Base-by-base conservation (phyloP, 257 asterid species). In the Primulina tabacum region DNA sequence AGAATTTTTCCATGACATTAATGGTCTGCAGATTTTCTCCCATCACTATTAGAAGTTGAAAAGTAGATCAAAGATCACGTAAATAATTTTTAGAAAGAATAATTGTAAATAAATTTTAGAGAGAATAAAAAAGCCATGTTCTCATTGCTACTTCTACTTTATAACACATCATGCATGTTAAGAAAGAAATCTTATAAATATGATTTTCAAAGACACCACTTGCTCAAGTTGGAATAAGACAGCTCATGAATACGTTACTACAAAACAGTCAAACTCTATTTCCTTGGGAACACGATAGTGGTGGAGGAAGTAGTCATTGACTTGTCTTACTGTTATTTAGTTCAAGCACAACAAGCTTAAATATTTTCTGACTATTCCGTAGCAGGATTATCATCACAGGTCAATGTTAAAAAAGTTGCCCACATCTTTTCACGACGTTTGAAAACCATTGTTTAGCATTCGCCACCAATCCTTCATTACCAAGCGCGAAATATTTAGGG, bases 171-270 rank as follows among this genome's bases (percentile, higher is more conserved):
- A 12, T 11, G 35, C 50, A 34, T 33, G 53, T 26, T 50, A 52
- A 62, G 24, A 75, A 33, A 50, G 16, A 53, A 52, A 56, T 64
- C 38, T 12, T 2, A 12, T 16, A 43, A 56, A 16, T 47, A 30
- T 30, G 60, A 20, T 18, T 57, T 38, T 55, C 5, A 9, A 33
- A 30, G 64, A 50, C 28, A 60, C 34, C 20, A 60, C 32, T 59
- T 73, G 35, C 9, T 60, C 63, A 26, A 66, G 58, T 43, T 28
- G 55, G 66, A 58, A 34, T 43, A 29, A 67, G 61, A 32, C 47
- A 9, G 26, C 40, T 18, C 7, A 20, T 64, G 60, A 35, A 40
- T 29, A 37, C 21, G 50, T 72, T 37, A 50, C 32, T 58, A 37
- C 57, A 68, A 28, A 26, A 57, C 43, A 33, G 17, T 64, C 32